phyloP scores from a whole-genome alignment of 805 yeast species.

The Candida adriatica region DNA sequence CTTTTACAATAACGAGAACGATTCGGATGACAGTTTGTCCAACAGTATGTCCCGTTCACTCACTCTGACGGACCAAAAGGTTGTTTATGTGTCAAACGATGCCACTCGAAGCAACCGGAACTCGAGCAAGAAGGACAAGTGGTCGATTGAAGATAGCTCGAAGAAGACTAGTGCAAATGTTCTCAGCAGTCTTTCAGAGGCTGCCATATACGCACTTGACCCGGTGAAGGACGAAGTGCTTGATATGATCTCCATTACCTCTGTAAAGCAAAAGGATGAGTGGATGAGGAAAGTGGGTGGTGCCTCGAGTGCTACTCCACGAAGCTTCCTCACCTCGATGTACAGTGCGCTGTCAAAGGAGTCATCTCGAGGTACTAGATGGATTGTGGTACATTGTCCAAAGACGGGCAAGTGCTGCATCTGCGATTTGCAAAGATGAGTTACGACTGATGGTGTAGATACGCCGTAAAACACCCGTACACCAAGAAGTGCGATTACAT shows the following conservation, averaged over 20 bases:
- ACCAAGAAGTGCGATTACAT: no score
- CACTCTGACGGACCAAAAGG: slow-evolving; percentile 43
- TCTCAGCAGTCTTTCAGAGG: slow-evolving; percentile 46
- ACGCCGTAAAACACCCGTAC: slow-evolving; percentile 6
- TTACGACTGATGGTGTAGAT: not conserved
- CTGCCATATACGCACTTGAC: slow-evolving; percentile 78
- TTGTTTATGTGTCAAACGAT: slow-evolving; percentile 65
- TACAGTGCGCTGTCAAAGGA: slow-evolving; percentile 71
- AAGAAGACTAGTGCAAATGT: slow-evolving; percentile 50
- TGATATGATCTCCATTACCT: slow-evolving; percentile 74
- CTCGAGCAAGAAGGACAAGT: slow-evolving; percentile 67
- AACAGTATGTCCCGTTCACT: slow-evolving; percentile 20
- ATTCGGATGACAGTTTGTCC: slow-evolving; percentile 20
- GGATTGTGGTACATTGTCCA: slow-evolving; percentile 75
- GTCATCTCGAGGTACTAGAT: slow-evolving; percentile 58
- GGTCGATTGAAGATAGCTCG: slow-evolving; percentile 71
- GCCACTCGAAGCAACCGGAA: slow-evolving; percentile 75
- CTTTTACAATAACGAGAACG: slow-evolving; percentile 17
- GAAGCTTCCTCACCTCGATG: slow-evolving; percentile 72
- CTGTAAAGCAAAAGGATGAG: slow-evolving; percentile 72
- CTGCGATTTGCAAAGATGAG: slow-evolving; percentile 53
- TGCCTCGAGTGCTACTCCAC: slow-evolving; percentile 67
- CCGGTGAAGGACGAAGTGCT: slow-evolving; percentile 72
- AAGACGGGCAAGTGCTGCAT: slow-evolving; percentile 66
- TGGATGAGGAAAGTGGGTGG: slow-evolving; percentile 76